Conservation (phyloP, 441 rosid genomes). For the Brassica balearica region DNA sequence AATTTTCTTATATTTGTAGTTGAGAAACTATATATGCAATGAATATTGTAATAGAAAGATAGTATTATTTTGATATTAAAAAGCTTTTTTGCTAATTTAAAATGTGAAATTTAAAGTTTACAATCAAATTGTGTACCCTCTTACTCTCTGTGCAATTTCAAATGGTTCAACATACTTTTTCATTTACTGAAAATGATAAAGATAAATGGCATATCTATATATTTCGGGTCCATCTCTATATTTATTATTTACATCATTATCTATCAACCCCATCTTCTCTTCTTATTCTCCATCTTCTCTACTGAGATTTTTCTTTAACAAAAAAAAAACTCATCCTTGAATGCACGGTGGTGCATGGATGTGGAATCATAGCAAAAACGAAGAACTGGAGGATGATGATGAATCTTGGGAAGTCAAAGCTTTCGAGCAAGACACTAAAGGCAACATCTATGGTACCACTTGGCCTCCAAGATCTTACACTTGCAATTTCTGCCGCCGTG, state of each 20-base stretch:
- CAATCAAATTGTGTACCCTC: not conserved
- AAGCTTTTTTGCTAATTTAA: not conserved
- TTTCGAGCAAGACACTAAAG: conserved; percentile 76
- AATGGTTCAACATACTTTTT: not conserved
- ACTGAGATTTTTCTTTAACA: conserved; percentile 27
- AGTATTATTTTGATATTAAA: not conserved
- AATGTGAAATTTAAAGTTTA: not conserved
- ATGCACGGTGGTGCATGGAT: conserved; percentile 53
- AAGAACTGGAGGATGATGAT: conserved; percentile 59
- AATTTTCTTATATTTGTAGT: not conserved
- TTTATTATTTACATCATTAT: conserved; percentile 45
- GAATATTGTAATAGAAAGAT: not conserved
- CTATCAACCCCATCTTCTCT: conserved; percentile 44
- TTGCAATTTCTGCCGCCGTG: conserved; percentile 90
- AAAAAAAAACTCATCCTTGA: conserved; percentile 33
- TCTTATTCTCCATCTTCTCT: conserved; percentile 30
- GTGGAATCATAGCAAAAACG: conserved; percentile 69
- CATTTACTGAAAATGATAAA: conserved; percentile 34
- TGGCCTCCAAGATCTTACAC: conserved; percentile 98
- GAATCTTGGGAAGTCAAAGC: conserved; percentile 96
- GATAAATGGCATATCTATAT: conserved; percentile 30
- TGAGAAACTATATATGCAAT: not conserved
- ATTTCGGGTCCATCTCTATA: conserved; percentile 41
- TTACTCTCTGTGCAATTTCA: conserved; percentile 7
- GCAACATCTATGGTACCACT: conserved; percentile 74